phyloP scores from a whole-genome alignment of 352 stramenopile genomes.

The Phytophthora constricta region DNA sequence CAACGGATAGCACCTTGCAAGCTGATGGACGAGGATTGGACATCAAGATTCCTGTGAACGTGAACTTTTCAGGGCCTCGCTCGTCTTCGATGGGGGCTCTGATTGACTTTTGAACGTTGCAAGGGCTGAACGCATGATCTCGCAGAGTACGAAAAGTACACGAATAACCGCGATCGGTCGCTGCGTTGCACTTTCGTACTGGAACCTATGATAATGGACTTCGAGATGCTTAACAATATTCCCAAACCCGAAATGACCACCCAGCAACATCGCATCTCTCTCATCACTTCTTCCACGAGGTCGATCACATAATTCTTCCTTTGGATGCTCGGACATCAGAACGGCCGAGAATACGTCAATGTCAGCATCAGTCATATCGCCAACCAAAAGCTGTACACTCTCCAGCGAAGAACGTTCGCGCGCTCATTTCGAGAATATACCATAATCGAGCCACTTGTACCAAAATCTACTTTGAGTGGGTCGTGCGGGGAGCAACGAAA shows the following conservation, averaged over 20 bases:
- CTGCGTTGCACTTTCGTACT: neutral
- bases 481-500: no score
- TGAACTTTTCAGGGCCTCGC: neutral
- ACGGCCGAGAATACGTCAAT: no score
- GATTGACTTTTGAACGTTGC: neutral
- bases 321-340: no score
- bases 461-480: conserved; percentile 46
- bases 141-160: neutral
- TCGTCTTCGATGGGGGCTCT: neutral
- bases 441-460: neutral
- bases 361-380: no score
- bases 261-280: no score
- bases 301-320: no score
- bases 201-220: neutral
- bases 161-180: neutral
- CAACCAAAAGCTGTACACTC: no score
- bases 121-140: neutral
- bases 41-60: neutral
- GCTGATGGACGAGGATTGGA: neutral
- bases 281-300: no score
- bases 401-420: no score
- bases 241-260: conserved; percentile 31
- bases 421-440: no score
- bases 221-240: neutral
- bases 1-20: neutral